Base-by-base conservation (phyloP, 2,329 filamentous ascomycete species). In the Fusarium palustre region DNA sequence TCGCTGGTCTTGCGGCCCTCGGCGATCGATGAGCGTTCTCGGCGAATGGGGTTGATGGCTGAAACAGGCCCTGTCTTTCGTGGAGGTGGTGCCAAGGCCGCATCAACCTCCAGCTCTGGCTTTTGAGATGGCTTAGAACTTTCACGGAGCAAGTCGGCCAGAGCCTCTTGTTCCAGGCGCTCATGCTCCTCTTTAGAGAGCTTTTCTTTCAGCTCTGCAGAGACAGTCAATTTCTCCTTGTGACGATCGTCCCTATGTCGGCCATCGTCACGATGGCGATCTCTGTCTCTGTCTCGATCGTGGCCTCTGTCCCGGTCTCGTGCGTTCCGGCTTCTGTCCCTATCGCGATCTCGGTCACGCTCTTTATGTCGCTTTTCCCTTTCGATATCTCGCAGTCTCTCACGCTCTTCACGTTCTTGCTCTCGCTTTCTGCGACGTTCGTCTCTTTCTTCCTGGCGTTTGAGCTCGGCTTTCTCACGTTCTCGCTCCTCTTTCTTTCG, bases 181-280 rank as follows among this genome's bases (percentile, higher is more conserved):
- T 88, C 84, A 28, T 86, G 83, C 39, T 89, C 86, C 68, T 89
- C 87, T 63, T 87, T 85, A 9, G 86, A 85, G 13, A 89, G 81
- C 49, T 85, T 81, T 72, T 87, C 84, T 75, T 86, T 85, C 41
- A 82, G 75, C 42, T 85, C 80, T 57, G 83, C 83, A 1, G 84
- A 76, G 38, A 80, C 78, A 36, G 78, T 77, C 24, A 79, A 78
- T 18, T 79, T 81, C 25, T 79, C 79, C 55, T 68, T 73, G 15
- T 71, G 76, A 12, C 79, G 77, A 18, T 75, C 74, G 9, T 76
- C 74, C 47, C 78, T 72, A 5, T 79, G 78, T 22, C 76, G 63
- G 10, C 77, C 77, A 5, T 71, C 69, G 7, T 76, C 70, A 16
- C 71, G 71, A 52, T 75, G 72, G 12, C 73, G 72, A 25, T 74